Conservation (phyloP, 116 monocot genomes). For the Phalaenopsis hybrid region DNA sequence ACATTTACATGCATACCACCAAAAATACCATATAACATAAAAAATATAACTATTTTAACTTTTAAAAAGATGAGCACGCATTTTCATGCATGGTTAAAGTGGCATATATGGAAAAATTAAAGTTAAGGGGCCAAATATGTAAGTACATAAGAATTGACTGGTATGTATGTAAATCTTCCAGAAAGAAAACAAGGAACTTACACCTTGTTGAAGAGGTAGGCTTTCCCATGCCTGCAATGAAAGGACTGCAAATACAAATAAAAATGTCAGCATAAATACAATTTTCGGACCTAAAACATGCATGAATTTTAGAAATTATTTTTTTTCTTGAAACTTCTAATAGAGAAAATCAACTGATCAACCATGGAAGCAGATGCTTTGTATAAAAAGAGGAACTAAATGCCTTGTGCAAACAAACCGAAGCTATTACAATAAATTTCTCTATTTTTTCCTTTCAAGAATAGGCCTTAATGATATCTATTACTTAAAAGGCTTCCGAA, state of each 20-base stretch:
- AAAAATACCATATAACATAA: no score
- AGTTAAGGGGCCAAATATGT: no score
- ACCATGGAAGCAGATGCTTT: not conserved
- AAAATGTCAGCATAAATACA: not conserved
- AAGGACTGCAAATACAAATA: conserved; percentile 28
- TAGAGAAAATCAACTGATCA: not conserved
- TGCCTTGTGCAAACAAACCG: not conserved
- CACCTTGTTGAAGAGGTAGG: conserved; percentile 68
- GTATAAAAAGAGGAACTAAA: not conserved
- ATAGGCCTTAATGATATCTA: not conserved
- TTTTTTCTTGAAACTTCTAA: not conserved
- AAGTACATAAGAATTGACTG: no score
- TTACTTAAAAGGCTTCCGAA: not conserved
- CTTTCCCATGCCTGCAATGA: conserved; percentile 67
- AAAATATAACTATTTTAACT: no score
- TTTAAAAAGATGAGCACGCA: no score
- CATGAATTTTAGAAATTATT: not conserved
- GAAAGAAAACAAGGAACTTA: conserved; percentile 29
- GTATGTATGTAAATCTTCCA: not conserved
- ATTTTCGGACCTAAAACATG: not conserved
- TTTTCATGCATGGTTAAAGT: no score
- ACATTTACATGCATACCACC: no score
- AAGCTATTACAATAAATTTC: not conserved
- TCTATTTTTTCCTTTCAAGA: not conserved
- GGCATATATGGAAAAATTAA: no score